Evolutionary conservation across 2,329 filamentous ascomycete species (phyloP), one percentile per base, ranked within the genome.

Genomic region (Rugonectria rugulosa): DNA sequence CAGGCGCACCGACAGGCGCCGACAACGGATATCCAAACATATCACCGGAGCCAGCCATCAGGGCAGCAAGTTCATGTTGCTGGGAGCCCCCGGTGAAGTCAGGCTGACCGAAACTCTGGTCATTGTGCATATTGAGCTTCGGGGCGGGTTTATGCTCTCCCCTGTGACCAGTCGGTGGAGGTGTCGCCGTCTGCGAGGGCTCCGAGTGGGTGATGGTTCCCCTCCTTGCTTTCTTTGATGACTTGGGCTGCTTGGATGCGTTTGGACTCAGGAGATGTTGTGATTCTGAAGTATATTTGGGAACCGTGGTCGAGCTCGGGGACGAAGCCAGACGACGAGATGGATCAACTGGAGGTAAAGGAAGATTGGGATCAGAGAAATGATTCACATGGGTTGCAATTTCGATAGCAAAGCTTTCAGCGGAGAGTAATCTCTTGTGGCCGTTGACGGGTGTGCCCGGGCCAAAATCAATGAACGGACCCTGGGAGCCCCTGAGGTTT

Each of bases 311-410:
- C 42, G 78, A 74, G 27, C 73, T 78, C 27, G 85, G 81, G 46
- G 87, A 87, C 14, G 86, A 88, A 12, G 78, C 78, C 37, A 88
- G 71, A 63, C 81, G 80, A 66, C 78, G 78, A 59, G 84, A 81
- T 27, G 82, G 81, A 63, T 87, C 82, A 67, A 88, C 84, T 26
- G 85, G 81, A 56, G 85, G 83, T 52, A 88, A 72, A 51, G 79
- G 76, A 49, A 84, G 72, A 66, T 75, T 81, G 14, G 78, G 75
- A 64, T 79, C 75, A 37, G 82, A 82, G 64, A 84, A 81, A 68
- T 88, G 82, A 63, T 85, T 86, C 65, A 80, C 82, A 84, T 89
- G 85, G 68, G 86, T 80, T 68, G 81, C 78, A 62, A 84, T 79
- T 61, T 83, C 80, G 54, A 73, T 74, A 42, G 79, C 77, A 58